phyloP scores from a whole-genome alignment of 768 basidiomycete species.

The Terana coerulea region DNA sequence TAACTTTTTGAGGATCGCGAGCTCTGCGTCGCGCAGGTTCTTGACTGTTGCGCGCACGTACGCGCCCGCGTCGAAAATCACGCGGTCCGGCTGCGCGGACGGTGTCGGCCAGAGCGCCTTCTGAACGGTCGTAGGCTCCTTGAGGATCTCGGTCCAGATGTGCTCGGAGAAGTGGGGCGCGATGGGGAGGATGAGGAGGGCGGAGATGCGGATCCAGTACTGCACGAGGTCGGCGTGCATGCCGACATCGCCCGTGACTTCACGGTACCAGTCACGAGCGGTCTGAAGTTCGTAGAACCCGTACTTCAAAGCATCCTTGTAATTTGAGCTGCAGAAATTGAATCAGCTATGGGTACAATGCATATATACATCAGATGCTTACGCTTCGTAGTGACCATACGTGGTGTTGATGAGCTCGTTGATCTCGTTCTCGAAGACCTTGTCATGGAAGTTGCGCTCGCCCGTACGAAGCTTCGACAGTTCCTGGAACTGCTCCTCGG shows the following conservation, averaged over 20 bases:
- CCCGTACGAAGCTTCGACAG: conserved; percentile 71
- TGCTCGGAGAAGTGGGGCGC: conserved; percentile 95
- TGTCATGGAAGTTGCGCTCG: conserved; percentile 77
- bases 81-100: conserved; percentile 52
- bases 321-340: conserved; percentile 58
- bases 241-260: conserved; percentile 81
- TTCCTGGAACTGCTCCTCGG: conserved; percentile 85
- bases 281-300: conserved; percentile 96
- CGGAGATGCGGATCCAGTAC: conserved; percentile 80
- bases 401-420: conserved; percentile 81
- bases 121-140: conserved; percentile 75
- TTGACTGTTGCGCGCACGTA: conserved; percentile 95
- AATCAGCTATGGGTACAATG: not conserved
- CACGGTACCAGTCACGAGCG: conserved; percentile 93
- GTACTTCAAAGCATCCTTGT: conserved; percentile 92
- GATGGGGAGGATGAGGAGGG: conserved; percentile 79
- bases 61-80: conserved; percentile 63
- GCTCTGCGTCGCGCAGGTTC: conserved; percentile 86
- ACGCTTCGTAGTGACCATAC: conserved; percentile 80
- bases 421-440: conserved; percentile 88
- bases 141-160: conserved; percentile 75
- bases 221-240: conserved; percentile 90
- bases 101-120: conserved; percentile 80
- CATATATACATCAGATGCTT: conserved; percentile 28
- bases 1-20: conserved; percentile 71